Evolutionary conservation across 768 basidiomycete genomes (phyloP).

Genomic region (Gyrodon lividus): DNA sequence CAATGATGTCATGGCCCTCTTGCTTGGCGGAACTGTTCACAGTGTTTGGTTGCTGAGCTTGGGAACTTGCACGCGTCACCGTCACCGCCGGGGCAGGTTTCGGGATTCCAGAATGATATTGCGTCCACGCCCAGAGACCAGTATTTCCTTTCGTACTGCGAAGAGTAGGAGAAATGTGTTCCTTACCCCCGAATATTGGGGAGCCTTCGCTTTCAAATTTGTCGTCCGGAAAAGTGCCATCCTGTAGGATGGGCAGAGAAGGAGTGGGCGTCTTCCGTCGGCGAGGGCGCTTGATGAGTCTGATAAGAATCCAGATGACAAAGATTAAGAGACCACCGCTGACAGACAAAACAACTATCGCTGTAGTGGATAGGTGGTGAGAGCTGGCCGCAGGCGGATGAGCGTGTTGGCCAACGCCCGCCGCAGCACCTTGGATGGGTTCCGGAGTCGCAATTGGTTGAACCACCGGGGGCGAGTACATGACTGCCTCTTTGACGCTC

Average conservation of each 20-base stretch:
- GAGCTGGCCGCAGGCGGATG: conserved; percentile 13
- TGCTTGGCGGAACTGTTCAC: conserved; percentile 9
- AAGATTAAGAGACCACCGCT: conserved; percentile 50
- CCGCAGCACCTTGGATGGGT: conserved; percentile 1
- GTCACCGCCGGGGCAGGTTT: conserved; percentile 25
- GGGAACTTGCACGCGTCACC: conserved; percentile 25
- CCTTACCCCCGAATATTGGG: conserved; percentile 77
- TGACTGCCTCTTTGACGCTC: conserved; percentile 14
- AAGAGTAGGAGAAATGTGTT: conserved; percentile 44
- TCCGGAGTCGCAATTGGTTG: conserved; percentile 5
- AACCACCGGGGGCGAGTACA: conserved; percentile 10
- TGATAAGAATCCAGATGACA: conserved; percentile 47
- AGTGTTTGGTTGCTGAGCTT: conserved; percentile 7
- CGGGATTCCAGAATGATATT: conserved; percentile 44
- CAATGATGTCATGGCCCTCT: conserved; percentile 5
- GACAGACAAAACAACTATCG: conserved; percentile 54
- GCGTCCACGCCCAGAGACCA: conserved; percentile 56
- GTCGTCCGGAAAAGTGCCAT: conserved; percentile 48
- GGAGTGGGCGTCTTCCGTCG: conserved; percentile 61
- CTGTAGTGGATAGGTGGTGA: conserved; percentile 45
- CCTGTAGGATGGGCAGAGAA: conserved; percentile 71
- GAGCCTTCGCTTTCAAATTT: conserved; percentile 54
- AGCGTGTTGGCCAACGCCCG: not conserved
- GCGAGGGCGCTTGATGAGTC: conserved; percentile 47
- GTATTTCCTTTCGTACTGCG: conserved; percentile 40